Evolutionary conservation across 441 rosid genomes (phyloP).

Genomic region (Flueggea neowawraea): DNA sequence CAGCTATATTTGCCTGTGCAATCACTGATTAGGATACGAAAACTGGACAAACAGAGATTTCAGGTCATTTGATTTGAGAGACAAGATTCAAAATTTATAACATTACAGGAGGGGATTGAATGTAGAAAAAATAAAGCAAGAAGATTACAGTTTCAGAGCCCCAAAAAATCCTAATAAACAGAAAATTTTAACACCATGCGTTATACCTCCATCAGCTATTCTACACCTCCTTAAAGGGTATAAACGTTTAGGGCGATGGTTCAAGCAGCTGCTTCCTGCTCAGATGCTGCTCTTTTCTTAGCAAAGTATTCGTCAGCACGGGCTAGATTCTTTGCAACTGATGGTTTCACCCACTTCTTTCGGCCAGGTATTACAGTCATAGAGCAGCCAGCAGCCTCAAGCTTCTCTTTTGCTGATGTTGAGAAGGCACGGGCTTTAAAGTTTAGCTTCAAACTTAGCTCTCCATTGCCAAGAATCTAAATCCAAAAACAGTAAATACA

Average conservation of each 20-base stretch:
- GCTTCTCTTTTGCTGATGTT: slow-evolving; percentile 81
- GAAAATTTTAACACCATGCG: neutral
- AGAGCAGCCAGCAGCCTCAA: slow-evolving; percentile 81
- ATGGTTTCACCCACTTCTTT: slow-evolving; percentile 88
- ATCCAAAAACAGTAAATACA: neutral
- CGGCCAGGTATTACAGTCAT: slow-evolving; percentile 72
- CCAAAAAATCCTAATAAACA: neutral
- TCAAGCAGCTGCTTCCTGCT: slow-evolving; percentile 46
- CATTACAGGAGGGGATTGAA: too few species aligned
- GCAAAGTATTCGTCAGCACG: slow-evolving; percentile 90
- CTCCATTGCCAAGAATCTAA: slow-evolving; percentile 82
- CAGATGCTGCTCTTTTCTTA: slow-evolving; percentile 69
- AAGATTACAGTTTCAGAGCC: too few species aligned
- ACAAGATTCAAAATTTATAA: too few species aligned
- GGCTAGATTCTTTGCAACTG: slow-evolving; percentile 78
- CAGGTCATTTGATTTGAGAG: too few species aligned
- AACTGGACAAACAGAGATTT: too few species aligned
- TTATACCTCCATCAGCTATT: neutral
- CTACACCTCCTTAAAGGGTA: slow-evolving; percentile 3
- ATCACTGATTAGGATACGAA: too few species aligned
- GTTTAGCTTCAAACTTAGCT: slow-evolving; percentile 64
- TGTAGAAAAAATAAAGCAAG: too few species aligned
- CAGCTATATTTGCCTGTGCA: too few species aligned
- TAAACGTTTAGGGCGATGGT: slow-evolving; percentile 2
- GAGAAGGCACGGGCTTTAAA: slow-evolving; percentile 81